Evolutionary conservation across 176 grass and related monocot genomes (phyloP).

Genomic region (Stipa capillata): DNA sequence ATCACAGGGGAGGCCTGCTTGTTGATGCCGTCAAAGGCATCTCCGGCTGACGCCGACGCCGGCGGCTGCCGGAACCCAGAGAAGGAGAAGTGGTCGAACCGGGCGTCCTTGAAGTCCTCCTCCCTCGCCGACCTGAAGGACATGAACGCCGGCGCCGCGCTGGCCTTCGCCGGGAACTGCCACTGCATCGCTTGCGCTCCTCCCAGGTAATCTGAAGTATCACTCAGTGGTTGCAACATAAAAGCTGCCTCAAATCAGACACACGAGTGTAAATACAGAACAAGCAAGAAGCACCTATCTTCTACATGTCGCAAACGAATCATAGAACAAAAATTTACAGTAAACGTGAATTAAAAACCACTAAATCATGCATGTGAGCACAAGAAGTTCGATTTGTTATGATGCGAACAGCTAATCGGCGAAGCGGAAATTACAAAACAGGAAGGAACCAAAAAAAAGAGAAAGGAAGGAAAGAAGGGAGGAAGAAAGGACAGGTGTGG

Average conservation of each 20-base stretch:
- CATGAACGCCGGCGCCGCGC: conserved; percentile 34
- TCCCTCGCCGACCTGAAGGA: conserved; percentile 40
- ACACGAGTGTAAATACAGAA: neutral
- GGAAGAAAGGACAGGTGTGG: neutral
- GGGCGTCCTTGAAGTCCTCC: conserved; percentile 17
- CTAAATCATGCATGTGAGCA: neutral
- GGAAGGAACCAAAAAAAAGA: neutral
- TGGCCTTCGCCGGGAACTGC: conserved; percentile 39
- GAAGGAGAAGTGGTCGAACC: conserved; percentile 39
- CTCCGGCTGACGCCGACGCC: neutral
- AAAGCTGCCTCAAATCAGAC: neutral
- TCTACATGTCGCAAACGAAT: neutral
- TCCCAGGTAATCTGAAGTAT: conserved; percentile 29
- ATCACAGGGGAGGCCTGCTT: conserved; percentile 10
- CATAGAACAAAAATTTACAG: neutral
- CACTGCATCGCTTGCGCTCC: conserved; percentile 39
- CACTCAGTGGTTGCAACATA: neutral
- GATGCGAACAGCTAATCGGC: neutral
- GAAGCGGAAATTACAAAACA: neutral
- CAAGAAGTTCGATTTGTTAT: neutral
- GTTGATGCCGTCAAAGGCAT: conserved; percentile 25
- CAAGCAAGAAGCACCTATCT: neutral
- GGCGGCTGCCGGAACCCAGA: conserved; percentile 42
- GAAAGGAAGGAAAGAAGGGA: neutral
- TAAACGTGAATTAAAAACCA: neutral